Evolutionary conservation across 768 basidiomycete genomes (phyloP).

Genomic region (Albatrellus ellisii): DNA sequence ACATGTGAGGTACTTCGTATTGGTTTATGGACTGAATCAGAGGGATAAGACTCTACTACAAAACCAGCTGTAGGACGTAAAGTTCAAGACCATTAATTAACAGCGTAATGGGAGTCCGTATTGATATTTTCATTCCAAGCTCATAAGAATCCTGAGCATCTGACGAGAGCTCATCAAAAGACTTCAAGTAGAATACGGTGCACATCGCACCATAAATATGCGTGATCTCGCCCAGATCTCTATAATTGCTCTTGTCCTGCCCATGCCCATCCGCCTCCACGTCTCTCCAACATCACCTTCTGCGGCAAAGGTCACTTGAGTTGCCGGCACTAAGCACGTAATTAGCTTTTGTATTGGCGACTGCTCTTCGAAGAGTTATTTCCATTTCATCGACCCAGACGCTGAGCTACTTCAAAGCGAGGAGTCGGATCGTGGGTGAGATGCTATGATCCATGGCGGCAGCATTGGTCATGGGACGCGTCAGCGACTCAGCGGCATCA

Average conservation of each 20-base stretch:
- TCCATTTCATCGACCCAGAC: slow-evolving; percentile 50
- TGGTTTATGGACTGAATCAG: slow-evolving; percentile 17
- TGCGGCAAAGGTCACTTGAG: slow-evolving; percentile 7
- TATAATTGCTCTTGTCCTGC: background rate
- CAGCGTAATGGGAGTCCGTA: slow-evolving; percentile 36
- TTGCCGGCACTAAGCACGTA: slow-evolving; percentile 42
- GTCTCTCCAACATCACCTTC: slow-evolving; percentile 1
- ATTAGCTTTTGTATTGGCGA: slow-evolving; percentile 50
- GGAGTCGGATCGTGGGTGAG: slow-evolving; percentile 58
- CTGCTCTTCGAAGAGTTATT: slow-evolving; percentile 25
- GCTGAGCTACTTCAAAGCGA: slow-evolving; percentile 88
- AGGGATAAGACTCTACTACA: slow-evolving; percentile 35
- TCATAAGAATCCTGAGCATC: slow-evolving; percentile 42
- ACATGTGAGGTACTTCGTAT: slow-evolving; percentile 8
- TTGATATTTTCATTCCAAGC: slow-evolving; percentile 43
- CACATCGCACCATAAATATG: background rate
- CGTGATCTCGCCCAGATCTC: background rate
- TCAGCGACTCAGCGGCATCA: no score
- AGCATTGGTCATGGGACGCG: background rate
- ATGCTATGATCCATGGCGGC: slow-evolving; percentile 23
- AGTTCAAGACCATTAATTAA: slow-evolving; percentile 46
- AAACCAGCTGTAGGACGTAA: slow-evolving; percentile 45
- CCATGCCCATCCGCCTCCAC: background rate
- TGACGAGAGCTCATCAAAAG: background rate
- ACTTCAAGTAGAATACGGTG: background rate